Percentiles rank a stretch among this genome's conserved stretches.
Conservation (phyloP, 23 red algal genomes). For the Pyropia yezoensis region DNA sequence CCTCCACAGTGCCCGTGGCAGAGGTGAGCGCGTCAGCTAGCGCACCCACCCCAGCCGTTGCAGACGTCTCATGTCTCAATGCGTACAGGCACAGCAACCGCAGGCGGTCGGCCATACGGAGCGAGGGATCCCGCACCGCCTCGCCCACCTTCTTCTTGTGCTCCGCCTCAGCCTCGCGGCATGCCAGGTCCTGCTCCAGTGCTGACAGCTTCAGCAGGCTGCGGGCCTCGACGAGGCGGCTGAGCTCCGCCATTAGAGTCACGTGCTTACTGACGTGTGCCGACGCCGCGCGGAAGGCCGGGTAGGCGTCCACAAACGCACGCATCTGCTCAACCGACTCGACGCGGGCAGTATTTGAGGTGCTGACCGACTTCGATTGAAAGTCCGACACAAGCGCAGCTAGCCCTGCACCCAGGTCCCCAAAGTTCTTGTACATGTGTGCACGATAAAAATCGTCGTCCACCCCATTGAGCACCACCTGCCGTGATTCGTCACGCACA, state of each 20-base stretch:
- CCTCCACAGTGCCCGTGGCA: background rate
- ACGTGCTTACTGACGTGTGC: slow-evolving; percentile 90
- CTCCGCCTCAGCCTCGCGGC: slow-evolving; percentile 69
- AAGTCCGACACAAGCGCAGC: slow-evolving; percentile 72
- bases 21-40: slow-evolving; percentile 34
- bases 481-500: slow-evolving; percentile 44
- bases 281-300: slow-evolving; percentile 76
- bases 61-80: slow-evolving; percentile 69
- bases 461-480: slow-evolving; percentile 56
- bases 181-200: slow-evolving; percentile 95
- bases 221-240: slow-evolving; percentile 49
- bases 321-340: slow-evolving; percentile 79
- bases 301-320: slow-evolving; percentile 77
- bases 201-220: slow-evolving; percentile 70
- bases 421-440: slow-evolving; percentile 86
- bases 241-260: slow-evolving; percentile 72
- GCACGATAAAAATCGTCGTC: slow-evolving; percentile 68
- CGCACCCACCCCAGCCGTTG: slow-evolving; percentile 12
- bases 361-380: slow-evolving; percentile 46
- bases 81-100: slow-evolving; percentile 69
- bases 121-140: slow-evolving; percentile 22
- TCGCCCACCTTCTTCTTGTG: slow-evolving; percentile 74
- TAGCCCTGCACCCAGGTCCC: slow-evolving; percentile 76
- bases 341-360: slow-evolving; percentile 5
- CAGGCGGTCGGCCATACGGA: slow-evolving; percentile 54